These are phyloP conservation scores for Bipolaris sorokiniana DNA, from an alignment of 2,329 filamentous ascomycete species.

Conservation along the genomic window DNA sequence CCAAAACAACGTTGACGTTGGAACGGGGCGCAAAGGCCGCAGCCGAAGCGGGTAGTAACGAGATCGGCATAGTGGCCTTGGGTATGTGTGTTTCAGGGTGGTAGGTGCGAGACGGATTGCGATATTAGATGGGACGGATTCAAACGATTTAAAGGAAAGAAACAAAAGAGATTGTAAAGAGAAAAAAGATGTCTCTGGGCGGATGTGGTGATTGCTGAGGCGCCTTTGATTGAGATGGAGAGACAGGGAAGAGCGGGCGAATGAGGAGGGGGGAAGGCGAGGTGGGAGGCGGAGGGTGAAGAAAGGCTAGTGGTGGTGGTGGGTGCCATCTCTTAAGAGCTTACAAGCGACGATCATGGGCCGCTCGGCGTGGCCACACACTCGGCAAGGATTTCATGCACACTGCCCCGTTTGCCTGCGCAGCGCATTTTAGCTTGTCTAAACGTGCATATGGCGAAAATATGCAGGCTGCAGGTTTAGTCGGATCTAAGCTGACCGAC, in stretches of 20 bases:
- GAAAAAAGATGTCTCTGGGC: slow-evolving; percentile 46
- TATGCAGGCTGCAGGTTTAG: slow-evolving; percentile 45
- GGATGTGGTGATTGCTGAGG: slow-evolving; percentile 42
- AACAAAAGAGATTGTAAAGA: slow-evolving; percentile 39
- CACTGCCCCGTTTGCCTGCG: slow-evolving; percentile 48
- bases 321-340: slow-evolving; percentile 48
- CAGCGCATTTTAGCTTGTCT: slow-evolving; percentile 46
- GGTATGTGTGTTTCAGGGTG: slow-evolving; percentile 18
- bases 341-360: slow-evolving; percentile 44
- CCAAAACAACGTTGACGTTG: slow-evolving; percentile 92
- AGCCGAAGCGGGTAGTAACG: slow-evolving; percentile 92
- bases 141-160: slow-evolving; percentile 41
- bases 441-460: slow-evolving; percentile 48
- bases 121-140: slow-evolving; percentile 48
- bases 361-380: slow-evolving; percentile 45
- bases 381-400: slow-evolving; percentile 46
- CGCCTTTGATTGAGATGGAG: slow-evolving; percentile 46
- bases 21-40: slow-evolving; percentile 94
- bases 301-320: slow-evolving; percentile 47
- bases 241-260: slow-evolving; percentile 48
- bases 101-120: slow-evolving; percentile 37
- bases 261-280: slow-evolving; percentile 53
- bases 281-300: slow-evolving; percentile 51
- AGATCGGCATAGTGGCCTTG: slow-evolving; percentile 73
- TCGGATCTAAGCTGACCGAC: slow-evolving; percentile 48